Percentiles rank a stretch among this genome's conserved stretches.
phyloP scores from a whole-genome alignment of 2,329 filamentous ascomycete species.

The Colletotrichum cordylinicola region DNA sequence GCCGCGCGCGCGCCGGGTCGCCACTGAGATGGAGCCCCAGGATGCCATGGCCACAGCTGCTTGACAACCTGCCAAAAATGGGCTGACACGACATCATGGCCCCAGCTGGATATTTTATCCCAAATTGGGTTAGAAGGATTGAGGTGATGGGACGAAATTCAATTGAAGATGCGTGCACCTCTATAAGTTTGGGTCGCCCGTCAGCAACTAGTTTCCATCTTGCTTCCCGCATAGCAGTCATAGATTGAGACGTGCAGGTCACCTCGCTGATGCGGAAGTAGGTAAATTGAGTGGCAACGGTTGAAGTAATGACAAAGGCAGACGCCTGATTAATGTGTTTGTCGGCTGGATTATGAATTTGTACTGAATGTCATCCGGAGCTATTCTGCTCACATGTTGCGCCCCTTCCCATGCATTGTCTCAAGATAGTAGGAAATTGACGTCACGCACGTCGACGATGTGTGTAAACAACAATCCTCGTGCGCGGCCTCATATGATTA shows the following conservation, averaged over 20 bases:
- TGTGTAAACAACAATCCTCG: not conserved
- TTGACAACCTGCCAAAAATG: slow-evolving; percentile 10
- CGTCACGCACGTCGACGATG: not conserved
- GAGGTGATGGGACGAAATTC: not conserved
- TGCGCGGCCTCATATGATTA: not conserved
- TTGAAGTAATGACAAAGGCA: not conserved
- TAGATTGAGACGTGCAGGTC: not conserved
- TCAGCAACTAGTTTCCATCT: not conserved
- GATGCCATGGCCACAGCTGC: not conserved
- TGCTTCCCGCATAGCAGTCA: not conserved
- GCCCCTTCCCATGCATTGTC: not conserved
- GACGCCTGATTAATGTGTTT: not conserved
- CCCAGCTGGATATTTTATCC: not conserved
- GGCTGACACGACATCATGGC: slow-evolving; percentile 4
- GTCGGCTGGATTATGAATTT: not conserved
- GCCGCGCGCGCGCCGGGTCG: slow-evolving; percentile 6
- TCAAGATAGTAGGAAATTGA: not conserved
- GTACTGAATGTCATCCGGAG: not conserved
- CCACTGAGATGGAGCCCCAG: not conserved
- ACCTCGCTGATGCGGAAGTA: accelerated
- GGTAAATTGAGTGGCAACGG: accelerated
- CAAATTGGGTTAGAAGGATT: not conserved
- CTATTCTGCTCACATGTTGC: not conserved
- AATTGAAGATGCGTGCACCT: not conserved
- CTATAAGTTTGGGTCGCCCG: not conserved